A percentile compares a stretch with the other conserved stretches of the same genome.
These are phyloP conservation scores for Phytopythium vexans DNA, from an alignment of 352 stramenopile genomes.

Conservation along the genomic window DNA sequence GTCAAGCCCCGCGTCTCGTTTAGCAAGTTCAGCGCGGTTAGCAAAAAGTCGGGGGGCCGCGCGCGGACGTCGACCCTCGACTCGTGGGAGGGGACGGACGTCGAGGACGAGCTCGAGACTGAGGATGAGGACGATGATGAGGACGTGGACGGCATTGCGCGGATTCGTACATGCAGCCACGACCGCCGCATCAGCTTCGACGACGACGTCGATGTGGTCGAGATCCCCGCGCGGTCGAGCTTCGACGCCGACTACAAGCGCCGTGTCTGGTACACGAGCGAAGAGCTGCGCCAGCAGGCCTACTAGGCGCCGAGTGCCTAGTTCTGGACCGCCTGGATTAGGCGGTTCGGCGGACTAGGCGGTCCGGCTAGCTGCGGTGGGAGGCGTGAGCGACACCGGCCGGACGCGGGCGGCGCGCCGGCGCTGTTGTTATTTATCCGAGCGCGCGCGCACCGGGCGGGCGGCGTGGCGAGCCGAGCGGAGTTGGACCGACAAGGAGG, in stretches of 20 bases:
- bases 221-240: slow-evolving; percentile 63
- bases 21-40: too few relatives aligned
- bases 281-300: slow-evolving; percentile 41
- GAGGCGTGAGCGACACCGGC: too few relatives aligned
- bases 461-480: too few relatives aligned
- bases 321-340: neutral
- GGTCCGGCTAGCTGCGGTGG: too few relatives aligned
- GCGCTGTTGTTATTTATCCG: too few relatives aligned
- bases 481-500: too few relatives aligned
- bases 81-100: slow-evolving; percentile 51
- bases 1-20: slow-evolving; percentile 29
- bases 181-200: slow-evolving; percentile 78
- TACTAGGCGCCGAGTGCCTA: neutral
- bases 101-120: slow-evolving; percentile 54
- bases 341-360: too few relatives aligned
- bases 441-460: too few relatives aligned
- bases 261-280: slow-evolving; percentile 70
- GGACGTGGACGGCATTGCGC: slow-evolving; percentile 46
- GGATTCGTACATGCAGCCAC: slow-evolving; percentile 62
- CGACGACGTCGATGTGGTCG: slow-evolving; percentile 64
- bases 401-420: too few relatives aligned
- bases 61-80: slow-evolving; percentile 56
- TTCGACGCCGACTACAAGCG: slow-evolving; percentile 79
- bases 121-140: slow-evolving; percentile 40
- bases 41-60: too few relatives aligned